phyloP scores from a whole-genome alignment of 495 filamentous ascomycete species.

The Schizothecium vesticola region DNA sequence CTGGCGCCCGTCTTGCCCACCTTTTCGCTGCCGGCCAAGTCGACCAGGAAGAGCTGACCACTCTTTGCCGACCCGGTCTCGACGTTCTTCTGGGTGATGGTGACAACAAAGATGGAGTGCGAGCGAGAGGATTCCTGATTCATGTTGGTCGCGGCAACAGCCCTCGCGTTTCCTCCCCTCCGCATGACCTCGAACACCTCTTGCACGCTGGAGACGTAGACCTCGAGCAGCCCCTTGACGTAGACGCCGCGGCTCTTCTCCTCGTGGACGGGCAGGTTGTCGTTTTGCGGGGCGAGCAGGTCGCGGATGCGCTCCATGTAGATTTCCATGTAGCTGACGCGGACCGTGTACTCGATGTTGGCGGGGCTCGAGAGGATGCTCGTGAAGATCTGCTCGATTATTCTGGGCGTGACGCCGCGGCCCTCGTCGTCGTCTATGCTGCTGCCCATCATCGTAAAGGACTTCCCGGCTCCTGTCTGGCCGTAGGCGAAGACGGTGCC shows the following conservation, averaged over 20 bases:
- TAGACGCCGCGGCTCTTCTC: constrained; percentile 96
- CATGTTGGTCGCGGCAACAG: constrained; percentile 99
- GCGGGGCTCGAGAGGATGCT: constrained; percentile 85
- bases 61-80: constrained; percentile 96
- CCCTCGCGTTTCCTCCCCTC: constrained; percentile 78
- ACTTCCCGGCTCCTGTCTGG: constrained; percentile 97
- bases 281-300: constrained; percentile 83
- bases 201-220: constrained; percentile 91
- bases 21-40: constrained; percentile 97
- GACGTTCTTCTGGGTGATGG: constrained; percentile 94
- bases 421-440: constrained; percentile 88
- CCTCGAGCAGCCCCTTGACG: constrained; percentile 90
- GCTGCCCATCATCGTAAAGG: constrained; percentile 93
- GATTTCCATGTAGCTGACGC: constrained; percentile 99
- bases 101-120: constrained; percentile 97
- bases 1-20: constrained; percentile 97
- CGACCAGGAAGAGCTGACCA: constrained; percentile 92
- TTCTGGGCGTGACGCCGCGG: constrained; percentile 93
- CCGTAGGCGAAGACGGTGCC: constrained; percentile 98
- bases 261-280: constrained; percentile 94
- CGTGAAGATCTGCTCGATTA: constrained; percentile 95
- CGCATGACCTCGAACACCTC: constrained; percentile 98
- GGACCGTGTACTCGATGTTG: constrained; percentile 96
- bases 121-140: constrained; percentile 98
- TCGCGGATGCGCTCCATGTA: constrained; percentile 99